phyloP scores from a whole-genome alignment of 345 rosid genomes.

The Aquilaria yunnanensis region DNA sequence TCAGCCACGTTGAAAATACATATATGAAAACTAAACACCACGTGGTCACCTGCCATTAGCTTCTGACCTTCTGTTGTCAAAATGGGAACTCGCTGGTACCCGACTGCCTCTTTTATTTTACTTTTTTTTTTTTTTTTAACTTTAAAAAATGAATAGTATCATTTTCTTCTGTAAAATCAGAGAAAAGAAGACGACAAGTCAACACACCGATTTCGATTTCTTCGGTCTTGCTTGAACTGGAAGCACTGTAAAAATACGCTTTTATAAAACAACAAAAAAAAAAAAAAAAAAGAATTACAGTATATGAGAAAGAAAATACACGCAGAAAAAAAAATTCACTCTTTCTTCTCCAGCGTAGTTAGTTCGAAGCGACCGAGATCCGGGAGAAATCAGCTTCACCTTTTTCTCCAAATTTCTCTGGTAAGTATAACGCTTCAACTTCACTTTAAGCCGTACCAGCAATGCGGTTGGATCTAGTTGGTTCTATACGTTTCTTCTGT shows the following conservation, averaged over 20 bases:
- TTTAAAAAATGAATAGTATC: neutral
- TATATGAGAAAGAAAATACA: no score
- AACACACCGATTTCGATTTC: constrained; percentile 2
- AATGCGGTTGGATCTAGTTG: neutral
- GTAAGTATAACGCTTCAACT: constrained; percentile 10
- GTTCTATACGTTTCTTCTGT: neutral
- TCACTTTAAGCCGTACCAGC: neutral
- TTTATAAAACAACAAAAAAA: constrained; percentile 1
- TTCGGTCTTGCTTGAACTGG: neutral
- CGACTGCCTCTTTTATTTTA: neutral
- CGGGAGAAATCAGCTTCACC: neutral
- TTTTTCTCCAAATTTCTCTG: constrained; percentile 5
- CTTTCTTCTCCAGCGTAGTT: neutral
- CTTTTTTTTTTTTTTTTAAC: neutral
- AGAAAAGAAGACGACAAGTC: constrained; percentile 1
- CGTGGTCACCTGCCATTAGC: neutral
- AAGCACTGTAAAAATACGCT: constrained; percentile 6
- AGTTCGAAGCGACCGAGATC: constrained; percentile 14
- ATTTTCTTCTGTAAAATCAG: neutral
- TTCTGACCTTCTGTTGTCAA: neutral
- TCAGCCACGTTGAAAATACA: constrained; percentile 4
- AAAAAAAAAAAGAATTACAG: no score
- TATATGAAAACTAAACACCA: neutral
- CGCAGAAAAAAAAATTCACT: no score
- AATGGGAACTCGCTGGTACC: neutral